Conservation (phyloP, 2,329 filamentous ascomycete species). For the Biscogniauxia sp. region DNA sequence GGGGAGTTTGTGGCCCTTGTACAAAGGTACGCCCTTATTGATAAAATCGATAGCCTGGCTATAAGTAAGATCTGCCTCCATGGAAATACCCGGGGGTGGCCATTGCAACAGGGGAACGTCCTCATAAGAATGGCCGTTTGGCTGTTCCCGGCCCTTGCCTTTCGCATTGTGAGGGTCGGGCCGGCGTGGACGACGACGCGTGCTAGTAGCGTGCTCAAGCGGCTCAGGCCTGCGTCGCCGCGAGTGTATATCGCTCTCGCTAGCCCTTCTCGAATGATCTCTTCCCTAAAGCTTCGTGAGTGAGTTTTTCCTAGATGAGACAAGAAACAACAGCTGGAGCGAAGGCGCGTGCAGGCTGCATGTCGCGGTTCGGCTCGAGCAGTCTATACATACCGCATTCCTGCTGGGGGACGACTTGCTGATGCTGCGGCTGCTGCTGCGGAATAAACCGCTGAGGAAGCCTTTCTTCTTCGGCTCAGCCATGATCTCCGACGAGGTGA, state of each 20-base stretch:
- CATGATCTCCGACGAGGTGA: slow-evolving; percentile 17
- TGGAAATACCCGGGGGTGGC: slow-evolving; percentile 53
- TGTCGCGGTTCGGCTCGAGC: neutral
- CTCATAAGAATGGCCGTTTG: slow-evolving; percentile 31
- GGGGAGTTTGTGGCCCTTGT: slow-evolving; percentile 52
- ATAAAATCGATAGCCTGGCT: slow-evolving; percentile 57
- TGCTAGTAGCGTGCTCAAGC: slow-evolving; percentile 21
- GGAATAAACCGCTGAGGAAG: slow-evolving; percentile 49
- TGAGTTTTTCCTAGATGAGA: slow-evolving; percentile 8
- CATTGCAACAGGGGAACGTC: slow-evolving; percentile 48
- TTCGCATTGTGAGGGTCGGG: slow-evolving; percentile 37
- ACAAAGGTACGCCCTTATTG: slow-evolving; percentile 54
- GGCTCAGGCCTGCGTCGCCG: slow-evolving; percentile 25
- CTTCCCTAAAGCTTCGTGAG: slow-evolving; percentile 28
- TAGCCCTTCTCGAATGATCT: slow-evolving; percentile 30
- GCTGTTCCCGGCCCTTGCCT: slow-evolving; percentile 38
- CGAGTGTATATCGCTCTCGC: slow-evolving; percentile 33
- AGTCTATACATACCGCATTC: slow-evolving; percentile 34
- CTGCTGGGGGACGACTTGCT: slow-evolving; percentile 39
- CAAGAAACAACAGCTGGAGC: neutral
- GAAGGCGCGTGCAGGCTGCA: neutral
- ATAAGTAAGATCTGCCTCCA: slow-evolving; percentile 49
- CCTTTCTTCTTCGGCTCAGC: slow-evolving; percentile 41
- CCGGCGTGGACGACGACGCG: slow-evolving; percentile 43
- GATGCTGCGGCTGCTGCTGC: slow-evolving; percentile 47